These are phyloP conservation scores for Colletotrichum sojae DNA, from an alignment of 2,329 filamentous ascomycete species.

Conservation along the genomic window DNA sequence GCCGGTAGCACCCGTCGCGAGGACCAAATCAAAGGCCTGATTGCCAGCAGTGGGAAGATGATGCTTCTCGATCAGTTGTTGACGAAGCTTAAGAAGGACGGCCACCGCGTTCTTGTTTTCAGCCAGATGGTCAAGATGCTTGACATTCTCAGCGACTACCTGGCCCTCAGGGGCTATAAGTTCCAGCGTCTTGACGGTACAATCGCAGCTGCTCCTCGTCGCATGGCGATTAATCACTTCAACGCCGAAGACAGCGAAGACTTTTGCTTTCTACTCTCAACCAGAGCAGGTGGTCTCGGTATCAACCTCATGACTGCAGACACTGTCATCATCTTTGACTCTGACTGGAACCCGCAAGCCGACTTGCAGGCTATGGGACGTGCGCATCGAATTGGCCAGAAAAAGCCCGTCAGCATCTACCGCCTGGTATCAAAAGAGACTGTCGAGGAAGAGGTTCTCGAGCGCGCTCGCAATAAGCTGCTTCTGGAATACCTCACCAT, in stretches of 20 bases:
- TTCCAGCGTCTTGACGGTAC: slow-evolving; percentile 97
- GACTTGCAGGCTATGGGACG: slow-evolving; percentile 99
- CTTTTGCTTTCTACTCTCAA: slow-evolving; percentile 96
- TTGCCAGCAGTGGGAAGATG: slow-evolving; percentile 99
- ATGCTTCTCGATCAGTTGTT: slow-evolving; percentile 98
- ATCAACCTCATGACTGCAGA: slow-evolving; percentile 99
- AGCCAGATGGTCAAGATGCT: slow-evolving; percentile 99
- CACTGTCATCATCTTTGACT: slow-evolving; percentile 97
- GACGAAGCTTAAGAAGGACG: slow-evolving; percentile 91
- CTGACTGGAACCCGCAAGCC: slow-evolving; percentile 98
- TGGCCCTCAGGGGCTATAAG: slow-evolving; percentile 92
- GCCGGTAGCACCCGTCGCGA: slow-evolving; percentile 86
- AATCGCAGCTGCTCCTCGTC: slow-evolving; percentile 87
- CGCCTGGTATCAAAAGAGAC: slow-evolving; percentile 98
- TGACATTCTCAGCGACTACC: slow-evolving; percentile 94
- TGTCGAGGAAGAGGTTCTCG: slow-evolving; percentile 96
- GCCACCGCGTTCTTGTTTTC: slow-evolving; percentile 96
- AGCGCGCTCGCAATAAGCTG: slow-evolving; percentile 96
- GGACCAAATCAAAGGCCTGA: slow-evolving; percentile 91
- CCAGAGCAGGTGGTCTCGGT: slow-evolving; percentile 94
- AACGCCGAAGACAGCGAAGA: slow-evolving; percentile 97
- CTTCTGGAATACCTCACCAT: slow-evolving; percentile 98
- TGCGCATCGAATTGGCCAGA: slow-evolving; percentile 97
- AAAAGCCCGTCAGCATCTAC: slow-evolving; percentile 95
- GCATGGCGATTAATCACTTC: slow-evolving; percentile 97